A percentile compares a stretch with the other conserved stretches of the same genome.
Evolutionary conservation across 805 yeast species (phyloP).

Genomic region (Suhomyces sp.): DNA sequence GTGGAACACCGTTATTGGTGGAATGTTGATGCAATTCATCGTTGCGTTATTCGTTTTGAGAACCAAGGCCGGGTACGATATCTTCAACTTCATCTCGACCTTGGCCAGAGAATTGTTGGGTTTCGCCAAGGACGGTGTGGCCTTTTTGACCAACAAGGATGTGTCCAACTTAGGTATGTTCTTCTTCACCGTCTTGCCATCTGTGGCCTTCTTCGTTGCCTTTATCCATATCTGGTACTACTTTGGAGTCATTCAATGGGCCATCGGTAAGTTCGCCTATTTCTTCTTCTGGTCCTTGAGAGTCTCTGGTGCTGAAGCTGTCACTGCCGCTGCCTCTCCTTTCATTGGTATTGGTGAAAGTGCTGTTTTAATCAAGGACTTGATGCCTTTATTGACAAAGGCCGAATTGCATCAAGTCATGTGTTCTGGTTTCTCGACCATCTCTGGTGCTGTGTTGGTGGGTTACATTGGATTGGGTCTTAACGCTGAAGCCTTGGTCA

Average conservation of each 20-base stretch:
- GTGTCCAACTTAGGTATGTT: slow-evolving; percentile 46
- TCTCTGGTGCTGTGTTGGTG: slow-evolving; percentile 62
- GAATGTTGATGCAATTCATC: slow-evolving; percentile 58
- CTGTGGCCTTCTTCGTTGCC: slow-evolving; percentile 63
- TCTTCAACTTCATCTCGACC: slow-evolving; percentile 58
- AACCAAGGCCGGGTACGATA: slow-evolving; percentile 58
- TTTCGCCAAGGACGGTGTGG: slow-evolving; percentile 60
- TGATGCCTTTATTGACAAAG: slow-evolving; percentile 55
- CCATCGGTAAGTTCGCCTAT: slow-evolving; percentile 52
- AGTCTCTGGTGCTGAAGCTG: slow-evolving; percentile 63
- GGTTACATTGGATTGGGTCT: slow-evolving; percentile 64
- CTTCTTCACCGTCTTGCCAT: slow-evolving; percentile 60
- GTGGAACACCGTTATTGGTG: slow-evolving; percentile 62
- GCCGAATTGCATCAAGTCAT: slow-evolving; percentile 64
- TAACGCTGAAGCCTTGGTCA: slow-evolving; percentile 59
- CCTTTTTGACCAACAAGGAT: slow-evolving; percentile 48
- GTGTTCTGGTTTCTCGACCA: slow-evolving; percentile 64
- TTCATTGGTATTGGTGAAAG: slow-evolving; percentile 67
- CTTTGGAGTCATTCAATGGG: slow-evolving; percentile 61
- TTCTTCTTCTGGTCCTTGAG: slow-evolving; percentile 61
- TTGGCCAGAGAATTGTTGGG: slow-evolving; percentile 57
- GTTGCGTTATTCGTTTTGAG: slow-evolving; percentile 61
- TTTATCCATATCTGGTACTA: slow-evolving; percentile 60
- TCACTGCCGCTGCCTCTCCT: slow-evolving; percentile 66
- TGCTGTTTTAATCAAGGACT: slow-evolving; percentile 59